Evolutionary conservation across 495 filamentous ascomycete genomes (phyloP).

Genomic region (Cairneyella variabilis): DNA sequence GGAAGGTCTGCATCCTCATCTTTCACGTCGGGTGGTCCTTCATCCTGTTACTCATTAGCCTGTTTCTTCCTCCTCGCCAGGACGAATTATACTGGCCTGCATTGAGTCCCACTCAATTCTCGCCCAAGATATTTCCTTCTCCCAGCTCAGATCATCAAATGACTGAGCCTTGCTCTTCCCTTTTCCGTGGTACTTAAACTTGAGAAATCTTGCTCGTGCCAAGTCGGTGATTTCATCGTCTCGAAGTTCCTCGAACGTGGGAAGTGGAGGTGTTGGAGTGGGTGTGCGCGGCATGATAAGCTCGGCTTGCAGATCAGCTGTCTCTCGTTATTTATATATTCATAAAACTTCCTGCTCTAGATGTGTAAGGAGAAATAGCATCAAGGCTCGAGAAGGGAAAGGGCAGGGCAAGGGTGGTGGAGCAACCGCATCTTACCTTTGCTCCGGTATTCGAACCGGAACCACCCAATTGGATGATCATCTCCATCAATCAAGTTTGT

Average conservation of each 20-base stretch:
- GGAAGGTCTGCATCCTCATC: not conserved
- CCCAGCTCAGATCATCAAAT: not conserved
- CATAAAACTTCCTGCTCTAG: too few relatives aligned
- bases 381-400: not conserved
- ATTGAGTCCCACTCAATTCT: not conserved
- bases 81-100: too few relatives aligned
- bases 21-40: not conserved
- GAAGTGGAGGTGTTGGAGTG: not conserved
- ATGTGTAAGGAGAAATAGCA: not conserved
- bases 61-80: too few relatives aligned
- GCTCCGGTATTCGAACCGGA: conserved; percentile 12
- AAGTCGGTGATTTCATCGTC: not conserved
- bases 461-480: conserved; percentile 6
- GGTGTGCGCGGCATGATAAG: conserved; percentile 4
- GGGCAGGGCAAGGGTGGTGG: too few relatives aligned
- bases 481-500: conserved; percentile 4
- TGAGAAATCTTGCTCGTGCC: not conserved
- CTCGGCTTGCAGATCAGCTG: not conserved
- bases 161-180: not conserved
- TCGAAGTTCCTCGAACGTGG: not conserved
- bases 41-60: not conserved
- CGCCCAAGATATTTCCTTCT: not conserved
- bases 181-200: not conserved
- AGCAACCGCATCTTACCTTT: too few relatives aligned
- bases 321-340: not conserved